Evolutionary conservation across 768 basidiomycete species (phyloP).

Genomic region (Leccinellum albellum): DNA sequence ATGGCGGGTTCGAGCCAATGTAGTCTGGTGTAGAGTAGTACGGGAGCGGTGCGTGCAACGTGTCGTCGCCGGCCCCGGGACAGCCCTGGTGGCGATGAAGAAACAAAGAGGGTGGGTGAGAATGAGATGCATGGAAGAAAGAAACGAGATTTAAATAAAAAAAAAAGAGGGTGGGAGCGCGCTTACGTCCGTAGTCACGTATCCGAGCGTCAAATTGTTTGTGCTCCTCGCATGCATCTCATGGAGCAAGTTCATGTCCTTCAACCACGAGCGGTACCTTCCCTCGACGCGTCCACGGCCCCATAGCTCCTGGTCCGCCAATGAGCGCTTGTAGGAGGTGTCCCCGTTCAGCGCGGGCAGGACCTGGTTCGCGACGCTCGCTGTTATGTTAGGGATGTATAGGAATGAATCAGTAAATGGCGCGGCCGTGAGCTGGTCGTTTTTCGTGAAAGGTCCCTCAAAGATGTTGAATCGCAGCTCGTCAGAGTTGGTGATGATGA

Average conservation of each 20-base stretch:
- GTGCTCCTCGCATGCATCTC: constrained; percentile 28
- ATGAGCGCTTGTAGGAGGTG: constrained; percentile 6
- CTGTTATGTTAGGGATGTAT: constrained; percentile 54
- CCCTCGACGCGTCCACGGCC: background rate
- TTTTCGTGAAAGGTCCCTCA: constrained; percentile 68
- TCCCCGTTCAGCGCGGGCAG: constrained; percentile 50
- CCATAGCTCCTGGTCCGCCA: background rate
- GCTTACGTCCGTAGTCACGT: background rate
- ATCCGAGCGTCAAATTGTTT: constrained; percentile 31
- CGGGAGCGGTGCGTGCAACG: constrained; percentile 56
- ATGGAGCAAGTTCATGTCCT: background rate
- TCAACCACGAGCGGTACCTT: background rate
- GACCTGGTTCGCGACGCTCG: constrained; percentile 49
- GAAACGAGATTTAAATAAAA: background rate
- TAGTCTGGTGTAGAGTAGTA: constrained; percentile 54
- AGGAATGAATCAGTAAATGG: constrained; percentile 66
- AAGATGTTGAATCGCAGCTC: constrained; percentile 66
- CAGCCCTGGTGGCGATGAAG: constrained; percentile 46
- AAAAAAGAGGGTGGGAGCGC: background rate
- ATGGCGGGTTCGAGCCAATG: constrained; percentile 52
- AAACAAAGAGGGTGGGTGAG: background rate
- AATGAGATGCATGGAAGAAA: background rate
- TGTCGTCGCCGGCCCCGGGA: constrained; percentile 75
- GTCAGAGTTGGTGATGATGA: constrained; percentile 64
- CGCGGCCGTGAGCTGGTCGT: constrained; percentile 73